A percentile compares a stretch with the other conserved stretches of the same genome.
These are phyloP conservation scores for Arctium minus DNA, from an alignment of 129 eudicot species.

Conservation along the genomic window DNA sequence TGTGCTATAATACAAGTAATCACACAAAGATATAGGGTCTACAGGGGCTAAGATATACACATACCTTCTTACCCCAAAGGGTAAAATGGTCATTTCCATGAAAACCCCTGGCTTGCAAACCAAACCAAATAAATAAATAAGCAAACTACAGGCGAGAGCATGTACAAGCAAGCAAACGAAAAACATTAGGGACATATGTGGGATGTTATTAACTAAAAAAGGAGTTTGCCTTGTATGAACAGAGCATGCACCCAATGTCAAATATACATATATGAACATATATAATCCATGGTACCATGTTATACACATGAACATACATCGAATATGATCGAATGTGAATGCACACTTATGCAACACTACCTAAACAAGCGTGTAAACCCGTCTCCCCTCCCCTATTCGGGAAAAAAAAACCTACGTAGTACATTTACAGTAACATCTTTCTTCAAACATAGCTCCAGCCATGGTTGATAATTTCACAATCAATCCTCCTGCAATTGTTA, in stretches of 20 bases:
- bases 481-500: slow-evolving; percentile 13
- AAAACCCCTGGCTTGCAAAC: not conserved
- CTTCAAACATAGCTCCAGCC: slow-evolving; percentile 13
- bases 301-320: slow-evolving; percentile 33
- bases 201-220: slow-evolving; percentile 11
- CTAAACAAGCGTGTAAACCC: slow-evolving; percentile 10
- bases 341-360: slow-evolving; percentile 27
- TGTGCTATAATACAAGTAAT: too few species aligned
- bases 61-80: not conserved
- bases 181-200: not conserved
- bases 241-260: slow-evolving; percentile 14
- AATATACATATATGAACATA: slow-evolving; percentile 36
- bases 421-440: slow-evolving; percentile 28
- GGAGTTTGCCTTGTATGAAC: slow-evolving; percentile 3
- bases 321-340: slow-evolving; percentile 23
- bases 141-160: not conserved
- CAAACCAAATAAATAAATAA: not conserved
- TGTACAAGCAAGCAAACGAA: not conserved
- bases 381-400: not conserved
- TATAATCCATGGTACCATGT: slow-evolving; percentile 24
- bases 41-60: too few species aligned
- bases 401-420: slow-evolving; percentile 22
- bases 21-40: not conserved
- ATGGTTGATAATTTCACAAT: not conserved
- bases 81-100: not conserved